Base-by-base conservation (phyloP, 495 filamentous ascomycete genomes). In the Penicillium malachiteum region DNA sequence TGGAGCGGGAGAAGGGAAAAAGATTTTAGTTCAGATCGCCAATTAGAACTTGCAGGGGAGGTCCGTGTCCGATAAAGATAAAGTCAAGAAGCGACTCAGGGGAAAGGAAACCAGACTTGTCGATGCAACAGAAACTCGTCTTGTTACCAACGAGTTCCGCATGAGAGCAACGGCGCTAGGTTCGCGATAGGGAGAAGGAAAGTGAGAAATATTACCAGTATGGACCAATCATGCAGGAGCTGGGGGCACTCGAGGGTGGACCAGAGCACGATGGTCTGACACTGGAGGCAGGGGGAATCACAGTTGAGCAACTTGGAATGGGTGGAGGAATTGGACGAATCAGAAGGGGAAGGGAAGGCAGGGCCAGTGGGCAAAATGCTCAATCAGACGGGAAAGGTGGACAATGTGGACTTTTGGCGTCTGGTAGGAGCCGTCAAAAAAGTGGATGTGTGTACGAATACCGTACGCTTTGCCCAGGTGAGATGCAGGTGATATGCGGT, bases 261-360 rank as follows among this genome's bases (percentile, higher is more conserved):
- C 65, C 54, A 60, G 62, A 50, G 62, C 59, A 71, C 68, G 66
- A 73, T 73, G 71, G 68, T 64, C 70, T 74, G 70, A 74, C 58
- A 63, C 55, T 65, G 57, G 52, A 65, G 57, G 56, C 50, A 64
- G 60, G 63, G 48, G 53, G 54, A 58, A 56, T 53, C 55, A 64
- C 54, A 51, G 48, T 56, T 54, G 55, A 46, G 55, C 55, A 57
- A 46, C 55, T 34, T 26, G 53, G 47, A 51, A 56, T 62, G 60
- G 52, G 31, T 34, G 53, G 17, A 7, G 40, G 45, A 47, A 57
- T 63, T 48, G 49, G 50, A 52, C 62, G 34, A 63, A 67, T 67
- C 56, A 65, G 44, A 59, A 12, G 42, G 45, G 47, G 48, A 40
- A 30, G 39, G 45, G 58, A 37, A 40, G 34, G 38, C 34, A 52